These are phyloP conservation scores for Suillus placidus DNA, from an alignment of 768 basidiomycete genomes.

Conservation along the genomic window DNA sequence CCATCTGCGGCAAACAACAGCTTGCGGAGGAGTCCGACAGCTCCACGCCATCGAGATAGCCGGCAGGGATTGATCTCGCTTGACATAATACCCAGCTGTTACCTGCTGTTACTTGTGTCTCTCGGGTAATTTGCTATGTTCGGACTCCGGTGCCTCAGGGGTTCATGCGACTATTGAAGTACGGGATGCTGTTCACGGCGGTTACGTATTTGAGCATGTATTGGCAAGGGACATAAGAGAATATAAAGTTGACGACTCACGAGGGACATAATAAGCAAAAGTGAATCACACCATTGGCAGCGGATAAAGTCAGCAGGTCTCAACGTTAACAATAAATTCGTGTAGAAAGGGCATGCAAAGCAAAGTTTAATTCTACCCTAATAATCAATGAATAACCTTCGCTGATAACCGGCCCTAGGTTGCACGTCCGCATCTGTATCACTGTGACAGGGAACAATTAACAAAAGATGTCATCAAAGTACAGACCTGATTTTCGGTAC, in stretches of 20 bases:
- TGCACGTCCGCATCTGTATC: neutral
- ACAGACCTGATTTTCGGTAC: neutral
- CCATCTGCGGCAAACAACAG: neutral
- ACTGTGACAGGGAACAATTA: neutral
- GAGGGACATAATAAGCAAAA: neutral
- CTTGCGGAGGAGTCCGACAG: neutral
- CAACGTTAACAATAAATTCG: neutral
- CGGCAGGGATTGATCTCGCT: neutral
- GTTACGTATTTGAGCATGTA: neutral
- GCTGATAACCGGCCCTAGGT: neutral
- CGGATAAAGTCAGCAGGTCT: neutral
- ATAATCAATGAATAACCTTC: neutral
- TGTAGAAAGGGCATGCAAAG: neutral
- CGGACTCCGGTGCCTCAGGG: neutral
- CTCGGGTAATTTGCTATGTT: neutral
- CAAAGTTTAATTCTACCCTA: neutral
- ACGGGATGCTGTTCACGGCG: neutral
- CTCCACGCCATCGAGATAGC: neutral
- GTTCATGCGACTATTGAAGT: neutral
- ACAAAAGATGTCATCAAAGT: neutral
- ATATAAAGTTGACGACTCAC: neutral
- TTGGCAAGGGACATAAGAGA: neutral
- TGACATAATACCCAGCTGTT: neutral
- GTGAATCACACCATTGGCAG: neutral
- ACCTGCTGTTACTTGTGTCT: neutral